Evolutionary conservation across 129 eudicot genomes (phyloP).

Genomic region (Glebionis coronaria): DNA sequence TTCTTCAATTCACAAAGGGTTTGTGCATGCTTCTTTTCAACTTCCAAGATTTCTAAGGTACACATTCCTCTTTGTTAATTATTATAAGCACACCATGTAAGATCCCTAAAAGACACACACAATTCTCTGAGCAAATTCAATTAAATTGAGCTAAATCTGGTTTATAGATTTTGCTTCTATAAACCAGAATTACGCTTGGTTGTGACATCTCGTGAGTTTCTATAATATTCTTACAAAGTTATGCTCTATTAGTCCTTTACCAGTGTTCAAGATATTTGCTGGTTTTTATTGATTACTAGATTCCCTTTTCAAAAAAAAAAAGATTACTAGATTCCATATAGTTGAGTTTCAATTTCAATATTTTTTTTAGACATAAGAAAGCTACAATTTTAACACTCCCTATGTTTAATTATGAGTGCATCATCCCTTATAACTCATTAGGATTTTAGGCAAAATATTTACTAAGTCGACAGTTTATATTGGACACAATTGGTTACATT

Average conservation of each 20-base stretch:
- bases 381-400: background rate
- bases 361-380: background rate
- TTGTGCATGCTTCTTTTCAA: slow-evolving; percentile 25
- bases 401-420: background rate
- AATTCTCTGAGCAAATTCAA: background rate
- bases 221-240: background rate
- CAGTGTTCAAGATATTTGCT: background rate
- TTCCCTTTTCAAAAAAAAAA: too few species aligned
- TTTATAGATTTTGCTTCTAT: background rate
- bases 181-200: slow-evolving; percentile 5
- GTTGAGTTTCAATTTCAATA: background rate
- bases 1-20: slow-evolving; percentile 10
- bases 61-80: slow-evolving; percentile 2
- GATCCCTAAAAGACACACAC: slow-evolving; percentile 15
- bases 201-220: background rate
- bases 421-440: background rate
- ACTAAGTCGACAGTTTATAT: too few species aligned
- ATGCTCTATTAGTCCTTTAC: background rate
- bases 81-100: background rate
- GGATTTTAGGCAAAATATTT: too few species aligned
- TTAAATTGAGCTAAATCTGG: background rate
- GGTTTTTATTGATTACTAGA: background rate
- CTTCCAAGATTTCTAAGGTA: slow-evolving; percentile 33
- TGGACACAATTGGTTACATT: too few species aligned
- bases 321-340: slow-evolving; percentile 6